These are phyloP conservation scores for Diplodia scrobiculata DNA, from an alignment of 2,329 filamentous ascomycete species.

Conservation along the genomic window DNA sequence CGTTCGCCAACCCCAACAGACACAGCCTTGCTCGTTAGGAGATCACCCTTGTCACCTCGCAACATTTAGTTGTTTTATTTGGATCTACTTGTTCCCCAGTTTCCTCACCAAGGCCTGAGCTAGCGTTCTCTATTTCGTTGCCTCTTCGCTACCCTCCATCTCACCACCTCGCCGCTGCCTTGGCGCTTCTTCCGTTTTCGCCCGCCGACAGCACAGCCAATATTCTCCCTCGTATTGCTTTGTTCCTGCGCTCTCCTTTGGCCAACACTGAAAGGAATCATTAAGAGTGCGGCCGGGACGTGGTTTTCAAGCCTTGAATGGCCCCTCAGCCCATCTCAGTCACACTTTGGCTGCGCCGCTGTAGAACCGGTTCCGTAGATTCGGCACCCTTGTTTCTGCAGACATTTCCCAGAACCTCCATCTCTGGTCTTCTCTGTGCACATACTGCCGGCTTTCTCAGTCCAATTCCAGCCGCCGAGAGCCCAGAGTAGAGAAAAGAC, in stretches of 20 bases:
- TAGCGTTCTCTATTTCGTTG: neutral
- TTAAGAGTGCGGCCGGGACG: neutral
- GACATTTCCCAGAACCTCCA: neutral
- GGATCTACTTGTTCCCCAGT: neutral
- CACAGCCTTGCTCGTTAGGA: constrained; percentile 2
- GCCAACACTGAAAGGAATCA: neutral
- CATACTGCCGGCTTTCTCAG: neutral
- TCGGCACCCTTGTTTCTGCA: neutral
- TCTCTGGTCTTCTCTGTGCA: neutral
- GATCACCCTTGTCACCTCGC: neutral
- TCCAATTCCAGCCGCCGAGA: too few species aligned
- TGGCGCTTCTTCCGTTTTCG: neutral
- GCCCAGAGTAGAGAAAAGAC: neutral
- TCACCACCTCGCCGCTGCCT: too few species aligned
- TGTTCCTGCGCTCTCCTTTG: neutral
- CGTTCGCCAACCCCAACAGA: neutral
- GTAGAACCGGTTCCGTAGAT: neutral
- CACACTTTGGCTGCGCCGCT: neutral
- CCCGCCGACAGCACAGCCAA: too few species aligned
- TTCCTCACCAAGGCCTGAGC: neutral
- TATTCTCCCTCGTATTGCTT: neutral
- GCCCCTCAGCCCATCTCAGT: neutral
- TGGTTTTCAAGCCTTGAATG: neutral
- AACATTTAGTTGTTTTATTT: neutral
- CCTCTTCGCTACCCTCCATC: too few species aligned